phyloP scores from a whole-genome alignment of 345 rosid species.

The Trapa bicornis region DNA sequence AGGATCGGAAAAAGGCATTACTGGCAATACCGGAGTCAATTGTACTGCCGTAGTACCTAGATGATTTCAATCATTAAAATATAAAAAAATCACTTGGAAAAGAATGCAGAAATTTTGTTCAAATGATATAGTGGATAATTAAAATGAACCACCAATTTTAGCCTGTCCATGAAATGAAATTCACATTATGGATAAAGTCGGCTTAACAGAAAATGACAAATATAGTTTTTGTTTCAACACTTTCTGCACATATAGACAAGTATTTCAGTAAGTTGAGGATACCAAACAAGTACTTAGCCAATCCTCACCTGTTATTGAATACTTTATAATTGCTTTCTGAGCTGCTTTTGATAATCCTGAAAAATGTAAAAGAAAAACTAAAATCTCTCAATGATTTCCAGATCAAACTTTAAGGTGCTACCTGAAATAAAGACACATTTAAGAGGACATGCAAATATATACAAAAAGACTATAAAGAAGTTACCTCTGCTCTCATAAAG shows the following conservation, averaged over 20 bases:
- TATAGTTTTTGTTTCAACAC: neutral
- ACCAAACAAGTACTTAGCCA: neutral
- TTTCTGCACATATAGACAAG: neutral
- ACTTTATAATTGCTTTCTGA: slow-evolving; percentile 67
- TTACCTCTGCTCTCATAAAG: slow-evolving; percentile 70
- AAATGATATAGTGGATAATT: neutral
- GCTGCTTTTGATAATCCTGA: slow-evolving; percentile 84
- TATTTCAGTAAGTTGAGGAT: neutral
- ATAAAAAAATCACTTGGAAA: neutral
- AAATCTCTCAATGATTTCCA: neutral
- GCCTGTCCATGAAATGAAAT: neutral
- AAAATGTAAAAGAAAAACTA: slow-evolving; percentile 11
- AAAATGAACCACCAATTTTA: neutral
- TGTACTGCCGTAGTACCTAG: slow-evolving; percentile 52
- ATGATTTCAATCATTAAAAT: neutral
- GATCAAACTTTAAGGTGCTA: neutral
- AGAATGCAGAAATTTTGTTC: neutral
- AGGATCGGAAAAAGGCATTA: slow-evolving; percentile 39
- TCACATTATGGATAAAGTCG: neutral
- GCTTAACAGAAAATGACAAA: neutral
- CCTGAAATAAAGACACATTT: neutral
- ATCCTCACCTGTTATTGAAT: slow-evolving; percentile 49
- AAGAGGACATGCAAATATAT: slow-evolving; percentile 1
- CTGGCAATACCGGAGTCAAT: slow-evolving; percentile 39
- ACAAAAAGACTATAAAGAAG: slow-evolving; percentile 10